These are phyloP conservation scores for Cenchrus fungigraminus DNA, from an alignment of 176 grass and related monocot species.

Conservation along the genomic window DNA sequence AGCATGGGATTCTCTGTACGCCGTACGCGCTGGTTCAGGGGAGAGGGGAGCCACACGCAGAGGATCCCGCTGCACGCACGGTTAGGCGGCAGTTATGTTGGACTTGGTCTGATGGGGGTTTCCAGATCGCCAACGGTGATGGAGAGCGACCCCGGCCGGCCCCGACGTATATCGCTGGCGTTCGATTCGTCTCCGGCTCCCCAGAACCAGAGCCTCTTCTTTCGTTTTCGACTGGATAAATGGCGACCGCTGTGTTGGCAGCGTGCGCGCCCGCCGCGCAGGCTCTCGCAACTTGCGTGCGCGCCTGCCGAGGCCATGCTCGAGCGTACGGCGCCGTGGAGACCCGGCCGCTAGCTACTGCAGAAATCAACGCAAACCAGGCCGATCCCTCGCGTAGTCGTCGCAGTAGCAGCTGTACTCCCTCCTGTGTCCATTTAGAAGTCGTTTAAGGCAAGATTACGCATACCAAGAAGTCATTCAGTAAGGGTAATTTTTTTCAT, in stretches of 20 bases:
- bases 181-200: not conserved
- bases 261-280: not conserved
- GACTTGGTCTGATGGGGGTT: slow-evolving; percentile 44
- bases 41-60: not conserved
- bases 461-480: too few species aligned
- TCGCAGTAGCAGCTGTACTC: too few species aligned
- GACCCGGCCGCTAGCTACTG: not conserved
- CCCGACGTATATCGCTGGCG: slow-evolving; percentile 15
- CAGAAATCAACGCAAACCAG: not conserved
- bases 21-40: not conserved
- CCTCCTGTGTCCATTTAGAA: too few species aligned
- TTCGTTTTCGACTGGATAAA: slow-evolving; percentile 29
- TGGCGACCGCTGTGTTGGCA: slow-evolving; percentile 41
- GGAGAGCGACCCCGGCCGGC: slow-evolving; percentile 8
- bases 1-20: not conserved
- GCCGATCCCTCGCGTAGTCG: not conserved
- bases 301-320: not conserved
- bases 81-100: slow-evolving; percentile 46
- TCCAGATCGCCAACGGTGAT: slow-evolving; percentile 3
- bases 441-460: too few species aligned
- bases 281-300: slow-evolving; percentile 2
- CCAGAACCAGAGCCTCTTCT: not conserved
- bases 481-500: too few species aligned
- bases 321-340: not conserved
- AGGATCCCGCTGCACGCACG: slow-evolving; percentile 35